Base-by-base conservation (phyloP, 1,284 basidiomycete species). In the Rhodotorula mucilaginosa region DNA sequence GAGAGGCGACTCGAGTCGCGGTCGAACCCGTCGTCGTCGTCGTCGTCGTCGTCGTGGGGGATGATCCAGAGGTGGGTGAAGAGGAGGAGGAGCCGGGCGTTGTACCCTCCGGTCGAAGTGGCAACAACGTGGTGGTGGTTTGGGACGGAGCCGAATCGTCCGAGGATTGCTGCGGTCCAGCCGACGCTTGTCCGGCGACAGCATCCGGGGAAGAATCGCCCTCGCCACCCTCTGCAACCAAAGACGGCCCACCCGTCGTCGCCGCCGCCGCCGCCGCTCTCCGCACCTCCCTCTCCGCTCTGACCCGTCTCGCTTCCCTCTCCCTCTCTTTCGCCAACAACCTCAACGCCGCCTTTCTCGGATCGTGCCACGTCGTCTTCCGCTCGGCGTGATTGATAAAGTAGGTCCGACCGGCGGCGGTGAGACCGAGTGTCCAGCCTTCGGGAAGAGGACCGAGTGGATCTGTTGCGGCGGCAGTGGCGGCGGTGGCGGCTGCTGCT, bases 351-450 rank as follows among this genome's bases (percentile, higher is more conserved):
- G 54, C 58, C 26, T 64, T 73, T 64, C 74, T 59, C 49, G 75
- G 75, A 39, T 74, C 71, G 1, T 66, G 58, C 75, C 75, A 76
- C 5, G 70, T 74, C 26, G 75, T 76, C 58, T 47, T 63, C 7
- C 67, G 26, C 19, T 51, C 67, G 15, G 31, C 29, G 62, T 76
- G 75, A 29, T 76, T 69, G 19, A 76, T 73, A 29, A 69, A 76
- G 67, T 76, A 76, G 18, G 58, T 21, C 44, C 67, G 49, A 1
- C 73, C 75, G 56, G 66, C 65, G 16, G 68, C 61, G 0, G 70
- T 62, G 1, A 31, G 59, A 5, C 69, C 52, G 7, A 29, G 54
- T 58, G 75, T 74, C 72, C 71, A 75, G 3, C 71, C 70, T 0
- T 39, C 56, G 7, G 75, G 75, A 6, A 77, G 64, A 1, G 74